Conservation (phyloP, 2,329 filamentous ascomycete genomes). For the Penicillium occitanis region DNA sequence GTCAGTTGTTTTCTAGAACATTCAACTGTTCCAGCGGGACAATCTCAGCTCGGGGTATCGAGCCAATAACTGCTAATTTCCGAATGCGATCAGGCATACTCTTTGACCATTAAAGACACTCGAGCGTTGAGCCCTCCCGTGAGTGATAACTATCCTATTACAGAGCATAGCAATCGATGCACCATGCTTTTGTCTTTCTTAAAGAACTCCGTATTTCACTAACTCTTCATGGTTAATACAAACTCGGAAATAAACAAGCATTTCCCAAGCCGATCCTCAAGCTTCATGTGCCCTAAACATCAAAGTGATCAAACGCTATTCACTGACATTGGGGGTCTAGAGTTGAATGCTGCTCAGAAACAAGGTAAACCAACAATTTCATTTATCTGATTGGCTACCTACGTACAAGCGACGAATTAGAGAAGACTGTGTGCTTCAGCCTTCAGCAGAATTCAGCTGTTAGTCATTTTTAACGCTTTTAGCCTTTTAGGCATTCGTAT, state of each 20-base stretch:
- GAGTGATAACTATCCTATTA: neutral
- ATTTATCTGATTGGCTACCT: neutral
- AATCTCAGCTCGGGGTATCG: neutral
- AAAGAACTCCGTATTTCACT: no score
- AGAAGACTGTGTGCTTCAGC: neutral
- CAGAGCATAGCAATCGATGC: neutral
- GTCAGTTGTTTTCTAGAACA: neutral
- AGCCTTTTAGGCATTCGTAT: neutral
- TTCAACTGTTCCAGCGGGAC: neutral
- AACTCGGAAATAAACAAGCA: neutral
- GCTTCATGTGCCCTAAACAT: neutral
- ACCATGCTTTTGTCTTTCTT: neutral
- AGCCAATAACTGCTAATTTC: neutral
- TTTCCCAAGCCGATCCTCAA: neutral
- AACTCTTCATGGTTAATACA: neutral
- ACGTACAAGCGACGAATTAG: no score
- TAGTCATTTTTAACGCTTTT: neutral
- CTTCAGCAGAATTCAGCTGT: neutral
- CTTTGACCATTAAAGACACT: neutral
- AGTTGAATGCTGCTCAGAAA: neutral
- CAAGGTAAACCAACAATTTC: neutral
- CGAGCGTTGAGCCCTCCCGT: neutral
- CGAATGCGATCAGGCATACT: neutral
- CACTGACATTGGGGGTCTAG: neutral
- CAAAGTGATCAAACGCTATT: neutral